Conservation (phyloP, 2,329 filamentous ascomycete genomes). For the Teratosphaeria destructans region DNA sequence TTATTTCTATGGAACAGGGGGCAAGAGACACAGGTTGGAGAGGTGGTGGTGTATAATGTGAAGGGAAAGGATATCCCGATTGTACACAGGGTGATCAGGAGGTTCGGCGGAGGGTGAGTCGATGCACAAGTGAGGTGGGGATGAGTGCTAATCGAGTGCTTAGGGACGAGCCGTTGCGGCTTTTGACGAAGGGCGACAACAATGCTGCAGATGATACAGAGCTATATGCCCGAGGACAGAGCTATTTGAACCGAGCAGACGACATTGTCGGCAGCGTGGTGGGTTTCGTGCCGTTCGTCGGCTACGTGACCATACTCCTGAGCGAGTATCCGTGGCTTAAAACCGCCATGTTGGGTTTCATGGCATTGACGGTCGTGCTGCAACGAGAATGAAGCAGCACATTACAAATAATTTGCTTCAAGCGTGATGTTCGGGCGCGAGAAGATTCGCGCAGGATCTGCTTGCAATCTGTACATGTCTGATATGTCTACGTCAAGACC, state of each 20-base stretch:
- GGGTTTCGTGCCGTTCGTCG: slow-evolving; percentile 86
- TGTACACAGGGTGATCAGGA: slow-evolving; percentile 80
- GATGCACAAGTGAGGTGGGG: no score
- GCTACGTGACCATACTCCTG: slow-evolving; percentile 91
- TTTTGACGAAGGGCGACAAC: slow-evolving; percentile 97
- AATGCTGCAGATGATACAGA: slow-evolving; percentile 90
- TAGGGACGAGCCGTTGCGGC: slow-evolving; percentile 44
- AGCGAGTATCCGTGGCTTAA: slow-evolving; percentile 97
- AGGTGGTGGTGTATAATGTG: slow-evolving; percentile 74
- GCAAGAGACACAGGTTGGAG: slow-evolving; percentile 54
- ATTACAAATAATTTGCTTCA: background rate
- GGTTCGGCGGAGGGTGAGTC: slow-evolving; percentile 49
- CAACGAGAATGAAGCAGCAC: slow-evolving; percentile 60
- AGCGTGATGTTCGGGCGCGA: slow-evolving; percentile 9
- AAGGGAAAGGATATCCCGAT: slow-evolving; percentile 94
- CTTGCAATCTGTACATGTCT: background rate
- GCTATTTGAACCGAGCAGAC: slow-evolving; percentile 64
- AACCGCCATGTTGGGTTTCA: slow-evolving; percentile 84
- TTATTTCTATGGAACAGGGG: slow-evolving; percentile 67
- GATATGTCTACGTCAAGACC: background rate
- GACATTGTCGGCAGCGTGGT: slow-evolving; percentile 92
- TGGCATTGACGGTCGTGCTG: slow-evolving; percentile 87
- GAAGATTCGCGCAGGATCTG: background rate
- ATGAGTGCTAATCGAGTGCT: background rate
- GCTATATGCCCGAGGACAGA: slow-evolving; percentile 74